A percentile compares a stretch with the other conserved stretches of the same genome.
These are phyloP conservation scores for Daldinia eschscholtzii DNA, from an alignment of 2,329 filamentous ascomycete genomes.

Conservation along the genomic window DNA sequence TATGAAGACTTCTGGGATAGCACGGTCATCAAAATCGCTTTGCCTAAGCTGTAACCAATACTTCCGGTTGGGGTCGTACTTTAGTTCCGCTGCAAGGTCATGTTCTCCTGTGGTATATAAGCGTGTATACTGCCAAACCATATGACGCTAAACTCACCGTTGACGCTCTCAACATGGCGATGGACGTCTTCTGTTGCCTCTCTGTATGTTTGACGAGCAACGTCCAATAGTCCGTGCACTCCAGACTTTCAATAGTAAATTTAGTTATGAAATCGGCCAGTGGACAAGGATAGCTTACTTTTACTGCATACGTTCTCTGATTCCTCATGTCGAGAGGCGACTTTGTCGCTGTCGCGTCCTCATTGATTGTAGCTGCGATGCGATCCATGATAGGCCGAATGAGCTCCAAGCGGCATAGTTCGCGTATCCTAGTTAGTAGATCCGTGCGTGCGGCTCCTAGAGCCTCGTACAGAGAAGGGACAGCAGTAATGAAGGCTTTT, in stretches of 20 bases:
- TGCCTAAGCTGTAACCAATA: conserved; percentile 80
- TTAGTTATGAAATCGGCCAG: background rate
- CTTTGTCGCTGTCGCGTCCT: conserved; percentile 82
- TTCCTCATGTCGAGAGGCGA: conserved; percentile 88
- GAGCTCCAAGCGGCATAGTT: conserved; percentile 75
- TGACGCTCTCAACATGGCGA: conserved; percentile 75
- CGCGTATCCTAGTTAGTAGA: conserved; percentile 75
- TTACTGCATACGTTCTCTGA: conserved; percentile 90
- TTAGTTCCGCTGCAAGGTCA: conserved; percentile 73
- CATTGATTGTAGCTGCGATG: conserved; percentile 80
- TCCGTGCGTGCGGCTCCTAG: conserved; percentile 73
- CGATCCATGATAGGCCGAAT: conserved; percentile 71
- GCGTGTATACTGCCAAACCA: background rate
- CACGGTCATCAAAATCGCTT: conserved; percentile 70
- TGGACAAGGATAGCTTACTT: conserved; percentile 58
- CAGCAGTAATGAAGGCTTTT: conserved; percentile 81
- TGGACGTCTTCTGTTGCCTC: conserved; percentile 85
- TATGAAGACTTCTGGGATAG: conserved; percentile 78
- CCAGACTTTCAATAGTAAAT: conserved; percentile 68
- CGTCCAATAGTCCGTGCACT: conserved; percentile 86
- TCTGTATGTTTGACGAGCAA: conserved; percentile 89
- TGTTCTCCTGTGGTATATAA: conserved; percentile 61
- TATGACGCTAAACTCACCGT: conserved; percentile 61
- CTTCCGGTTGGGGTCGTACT: conserved; percentile 80
- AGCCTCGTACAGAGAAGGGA: conserved; percentile 76